Evolutionary conservation across 345 rosid species (phyloP).

Genomic region (Syzygium jambos): DNA sequence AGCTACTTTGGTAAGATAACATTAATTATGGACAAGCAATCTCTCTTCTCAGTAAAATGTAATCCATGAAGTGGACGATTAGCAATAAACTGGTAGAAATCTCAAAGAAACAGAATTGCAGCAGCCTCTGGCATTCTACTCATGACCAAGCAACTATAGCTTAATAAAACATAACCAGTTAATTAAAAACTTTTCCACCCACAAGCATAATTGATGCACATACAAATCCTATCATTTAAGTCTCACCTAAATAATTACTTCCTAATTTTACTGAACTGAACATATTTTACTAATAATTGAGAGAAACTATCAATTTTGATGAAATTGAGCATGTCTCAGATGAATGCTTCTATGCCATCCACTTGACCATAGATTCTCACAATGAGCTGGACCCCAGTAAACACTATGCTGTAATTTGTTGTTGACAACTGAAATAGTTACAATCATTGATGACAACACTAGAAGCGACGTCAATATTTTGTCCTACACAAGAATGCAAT

Average conservation of each 20-base stretch:
- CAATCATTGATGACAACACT: too few relatives aligned
- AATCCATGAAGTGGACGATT: background rate
- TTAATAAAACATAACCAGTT: background rate
- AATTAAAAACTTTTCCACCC: background rate
- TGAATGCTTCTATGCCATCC: background rate
- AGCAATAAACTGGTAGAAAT: background rate
- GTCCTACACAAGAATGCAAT: background rate
- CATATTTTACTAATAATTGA: too few relatives aligned
- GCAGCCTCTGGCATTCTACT: background rate
- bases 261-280: background rate
- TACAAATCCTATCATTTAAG: background rate
- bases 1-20: background rate
- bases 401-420: background rate
- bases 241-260: background rate
- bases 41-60: background rate
- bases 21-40: too few relatives aligned
- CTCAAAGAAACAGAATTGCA: background rate
- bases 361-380: too few relatives aligned
- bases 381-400: fast-evolving
- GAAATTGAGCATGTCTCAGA: background rate
- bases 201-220: background rate
- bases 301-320: too few relatives aligned
- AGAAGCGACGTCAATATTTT: too few relatives aligned
- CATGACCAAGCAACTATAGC: background rate
- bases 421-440: background rate